Base-by-base conservation (phyloP, 805 yeast genomes). In the Wickerhamomyces alni region DNA sequence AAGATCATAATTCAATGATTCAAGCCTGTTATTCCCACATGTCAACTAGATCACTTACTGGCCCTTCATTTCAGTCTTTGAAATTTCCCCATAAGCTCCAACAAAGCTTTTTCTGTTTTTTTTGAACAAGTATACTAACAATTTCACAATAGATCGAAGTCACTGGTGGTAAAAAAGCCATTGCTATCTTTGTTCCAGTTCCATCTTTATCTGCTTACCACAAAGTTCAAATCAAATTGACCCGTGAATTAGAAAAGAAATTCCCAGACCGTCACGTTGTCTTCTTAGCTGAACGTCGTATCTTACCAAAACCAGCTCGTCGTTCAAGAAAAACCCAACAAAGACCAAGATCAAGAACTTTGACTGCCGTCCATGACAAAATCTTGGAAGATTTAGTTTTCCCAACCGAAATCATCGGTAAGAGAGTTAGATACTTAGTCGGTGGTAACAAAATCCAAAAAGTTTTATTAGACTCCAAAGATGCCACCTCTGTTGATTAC, bases 261-360 rank as follows among this genome's bases (percentile, higher is more conserved):
- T 93, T 91, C 89, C 94, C 97, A 70, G 99, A 91, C 82, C 87
- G 95, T 73, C 97, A 93, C 72, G 96, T 91, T 72, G 91, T 93
- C 63, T 87, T 91, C 87, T 82, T 91, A 69, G 98, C 97, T 68
- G 98, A 91, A 81, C 87, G 99, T 80, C 87, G 96, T 78, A 93
- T 91, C 77, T 80, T 93, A 69, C 96, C 98, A 77, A 91, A 87
- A 82, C 97, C 98, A 71, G 86, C 94, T 65, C 88, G 98, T 78
- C 76, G 82, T 66, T 78, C 96, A 50, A 87, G 88, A 80, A 86
- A 82, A 72, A 74, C 70, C 63, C 99, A 93, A 79, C 89, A 93
- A 89, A 89, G 99, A 82, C 99, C 99, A 72, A 87, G 96, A 80
- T 89, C 98, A 63, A 88, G 99, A 85, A 91, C 99, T 66, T 80